These are phyloP conservation scores for Orbilia javanica DNA, from an alignment of 2,329 filamentous ascomycete species.

Conservation along the genomic window DNA sequence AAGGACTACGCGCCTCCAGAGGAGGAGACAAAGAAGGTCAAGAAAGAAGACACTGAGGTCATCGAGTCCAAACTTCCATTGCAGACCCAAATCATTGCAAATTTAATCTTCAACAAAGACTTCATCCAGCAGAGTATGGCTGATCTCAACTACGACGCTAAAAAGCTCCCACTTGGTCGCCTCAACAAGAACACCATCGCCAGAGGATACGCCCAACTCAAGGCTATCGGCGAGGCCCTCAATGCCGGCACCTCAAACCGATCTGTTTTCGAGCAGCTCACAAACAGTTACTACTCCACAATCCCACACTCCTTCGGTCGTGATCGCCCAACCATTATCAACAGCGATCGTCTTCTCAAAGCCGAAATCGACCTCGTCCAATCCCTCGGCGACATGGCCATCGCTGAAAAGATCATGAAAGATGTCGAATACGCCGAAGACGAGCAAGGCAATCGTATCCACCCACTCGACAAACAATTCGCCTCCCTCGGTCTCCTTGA, in stretches of 20 bases:
- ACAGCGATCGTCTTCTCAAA: constrained; percentile 72
- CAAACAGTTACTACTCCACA: constrained; percentile 82
- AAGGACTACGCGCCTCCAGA: constrained; percentile 78
- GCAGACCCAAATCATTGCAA: constrained; percentile 77
- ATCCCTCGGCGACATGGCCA: constrained; percentile 86
- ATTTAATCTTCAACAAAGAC: constrained; percentile 84
- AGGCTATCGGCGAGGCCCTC: constrained; percentile 78
- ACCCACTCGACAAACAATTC: constrained; percentile 80
- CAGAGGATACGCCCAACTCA: constrained; percentile 80
- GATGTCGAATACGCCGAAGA: constrained; percentile 69
- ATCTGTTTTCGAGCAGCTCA: constrained; percentile 73
- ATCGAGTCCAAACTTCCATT: constrained; percentile 72
- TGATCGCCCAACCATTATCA: constrained; percentile 77
- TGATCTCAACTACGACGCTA: constrained; percentile 77
- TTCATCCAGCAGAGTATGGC: constrained; percentile 75
- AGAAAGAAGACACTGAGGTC: constrained; percentile 63
- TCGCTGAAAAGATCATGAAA: constrained; percentile 80
- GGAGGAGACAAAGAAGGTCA: constrained; percentile 68
- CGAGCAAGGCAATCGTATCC: constrained; percentile 69
- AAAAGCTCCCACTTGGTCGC: constrained; percentile 86
- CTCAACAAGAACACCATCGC: constrained; percentile 82
- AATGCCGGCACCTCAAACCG: constrained; percentile 65
- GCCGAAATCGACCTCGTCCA: constrained; percentile 83
- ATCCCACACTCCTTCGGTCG: constrained; percentile 87
- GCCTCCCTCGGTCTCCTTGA: constrained; percentile 78